A percentile compares a stretch with the other conserved stretches of the same genome.
Evolutionary conservation across 176 grass and related monocot genomes (phyloP).

Genomic region (Cenchrus purpureus): DNA sequence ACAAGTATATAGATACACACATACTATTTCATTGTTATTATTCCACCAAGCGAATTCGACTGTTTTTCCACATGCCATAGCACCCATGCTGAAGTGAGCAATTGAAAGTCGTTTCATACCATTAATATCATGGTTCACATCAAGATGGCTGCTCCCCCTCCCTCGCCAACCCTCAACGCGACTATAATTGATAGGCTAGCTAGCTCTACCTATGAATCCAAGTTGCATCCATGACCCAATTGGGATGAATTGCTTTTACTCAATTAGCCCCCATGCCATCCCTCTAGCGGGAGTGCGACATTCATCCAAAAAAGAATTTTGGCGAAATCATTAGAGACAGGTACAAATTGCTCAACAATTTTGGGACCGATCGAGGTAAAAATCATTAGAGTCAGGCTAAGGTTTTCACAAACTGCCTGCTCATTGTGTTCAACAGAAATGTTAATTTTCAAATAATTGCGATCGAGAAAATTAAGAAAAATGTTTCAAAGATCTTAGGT

Average conservation of each 20-base stretch:
- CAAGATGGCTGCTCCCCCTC: background rate
- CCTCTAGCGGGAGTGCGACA: background rate
- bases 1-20: background rate
- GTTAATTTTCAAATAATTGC: too few relatives aligned
- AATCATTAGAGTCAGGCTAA: background rate
- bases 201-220: background rate
- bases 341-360: background rate
- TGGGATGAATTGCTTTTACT: background rate
- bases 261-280: background rate
- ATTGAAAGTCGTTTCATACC: background rate
- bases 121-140: background rate
- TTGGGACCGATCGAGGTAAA: background rate
- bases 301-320: background rate
- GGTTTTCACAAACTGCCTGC: background rate
- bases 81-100: conserved; percentile 1
- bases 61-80: background rate
- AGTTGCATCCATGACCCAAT: background rate
- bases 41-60: background rate
- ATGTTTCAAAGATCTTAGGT: background rate
- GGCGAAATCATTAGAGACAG: too few relatives aligned
- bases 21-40: background rate
- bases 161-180: background rate
- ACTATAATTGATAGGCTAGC: background rate
- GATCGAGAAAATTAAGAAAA: too few relatives aligned
- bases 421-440: too few relatives aligned